Base-by-base conservation (phyloP, 495 filamentous ascomycete species). In the Penicillium goetzii region DNA sequence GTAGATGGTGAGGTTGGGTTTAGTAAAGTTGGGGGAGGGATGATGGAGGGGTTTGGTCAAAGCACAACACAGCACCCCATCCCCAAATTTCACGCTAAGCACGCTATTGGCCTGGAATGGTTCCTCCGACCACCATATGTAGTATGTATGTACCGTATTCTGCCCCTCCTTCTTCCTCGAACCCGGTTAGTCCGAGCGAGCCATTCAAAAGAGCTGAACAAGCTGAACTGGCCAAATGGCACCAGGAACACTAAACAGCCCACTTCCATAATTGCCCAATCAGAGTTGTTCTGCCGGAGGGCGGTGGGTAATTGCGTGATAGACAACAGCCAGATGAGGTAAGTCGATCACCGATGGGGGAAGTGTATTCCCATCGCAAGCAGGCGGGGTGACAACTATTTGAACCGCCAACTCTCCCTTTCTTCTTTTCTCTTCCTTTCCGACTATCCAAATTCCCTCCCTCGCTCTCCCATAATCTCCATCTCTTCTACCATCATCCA, bases 221-320 rank as follows among this genome's bases (percentile, higher is more conserved):
- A 28, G 30, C 15, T 32, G 38, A 43, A 58, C 28, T 34, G 50
- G 50, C 33, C 50, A 17, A 54, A 64, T 67, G 59, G 60, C 51
- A 68, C 59, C 65, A 66, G 62, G 51, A 49, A 63, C 68, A 66
- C 72, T 71, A 73, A 70, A 69, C 68, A 69, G 60, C 72, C 70
- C 73, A 74, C 74, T 61, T 50, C 8, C 30, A n/a, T 32, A 7
- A 2, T 2, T 1, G 19, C 0, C 76, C 74, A 79, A 79, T 76
- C 34, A 64, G 0, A 4, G 21, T 0, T 1, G 26, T 75, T 74
- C 66, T 75, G 75, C 67, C 70, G 11, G 43, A 2, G 54, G 71
- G 74, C 74, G 78, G 76, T 72, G 59, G 50, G 33, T 41, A 58
- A 80, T 80, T 74, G 77, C 78, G 78, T 79, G 77, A 77, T 80